A percentile compares a stretch with the other conserved stretches of the same genome.
phyloP scores from a whole-genome alignment of 2,329 filamentous ascomycete species.

The Teratosphaeria viscida region DNA sequence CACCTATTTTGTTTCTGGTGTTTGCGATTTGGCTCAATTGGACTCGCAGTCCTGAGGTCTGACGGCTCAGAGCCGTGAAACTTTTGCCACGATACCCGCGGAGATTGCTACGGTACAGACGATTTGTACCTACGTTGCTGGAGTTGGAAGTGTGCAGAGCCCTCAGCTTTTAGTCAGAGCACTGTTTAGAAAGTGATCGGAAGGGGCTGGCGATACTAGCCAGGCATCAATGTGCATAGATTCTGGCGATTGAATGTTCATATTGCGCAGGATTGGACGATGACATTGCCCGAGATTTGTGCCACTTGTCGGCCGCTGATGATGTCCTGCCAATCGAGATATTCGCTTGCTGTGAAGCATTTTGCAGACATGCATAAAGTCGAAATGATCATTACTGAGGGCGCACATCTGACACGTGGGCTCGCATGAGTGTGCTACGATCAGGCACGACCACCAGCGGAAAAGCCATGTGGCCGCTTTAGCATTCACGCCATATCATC shows the following conservation, averaged over 20 bases:
- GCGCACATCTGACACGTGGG: background rate
- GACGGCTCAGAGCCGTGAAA: background rate
- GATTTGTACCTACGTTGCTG: background rate
- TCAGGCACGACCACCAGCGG: background rate
- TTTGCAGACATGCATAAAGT: background rate
- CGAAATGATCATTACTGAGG: background rate
- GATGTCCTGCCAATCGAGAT: background rate
- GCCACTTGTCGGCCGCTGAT: background rate
- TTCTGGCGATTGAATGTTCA: background rate
- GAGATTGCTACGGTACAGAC: background rate
- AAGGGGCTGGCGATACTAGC: too few species aligned
- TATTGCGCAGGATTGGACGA: background rate
- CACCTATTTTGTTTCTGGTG: conserved; percentile 19
- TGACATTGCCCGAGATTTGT: background rate
- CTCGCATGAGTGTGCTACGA: background rate
- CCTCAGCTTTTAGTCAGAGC: background rate
- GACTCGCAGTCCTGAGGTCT: background rate
- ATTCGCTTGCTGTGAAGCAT: background rate
- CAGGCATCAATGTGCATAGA: background rate
- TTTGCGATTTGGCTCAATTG: conserved; percentile 18
- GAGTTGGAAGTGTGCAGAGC: background rate
- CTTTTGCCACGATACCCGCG: background rate
- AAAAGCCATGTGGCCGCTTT: background rate
- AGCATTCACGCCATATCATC: background rate
- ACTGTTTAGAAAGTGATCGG: background rate